Conservation (phyloP, 371 early-diverging fungal species). For the Mortierella sp. region DNA sequence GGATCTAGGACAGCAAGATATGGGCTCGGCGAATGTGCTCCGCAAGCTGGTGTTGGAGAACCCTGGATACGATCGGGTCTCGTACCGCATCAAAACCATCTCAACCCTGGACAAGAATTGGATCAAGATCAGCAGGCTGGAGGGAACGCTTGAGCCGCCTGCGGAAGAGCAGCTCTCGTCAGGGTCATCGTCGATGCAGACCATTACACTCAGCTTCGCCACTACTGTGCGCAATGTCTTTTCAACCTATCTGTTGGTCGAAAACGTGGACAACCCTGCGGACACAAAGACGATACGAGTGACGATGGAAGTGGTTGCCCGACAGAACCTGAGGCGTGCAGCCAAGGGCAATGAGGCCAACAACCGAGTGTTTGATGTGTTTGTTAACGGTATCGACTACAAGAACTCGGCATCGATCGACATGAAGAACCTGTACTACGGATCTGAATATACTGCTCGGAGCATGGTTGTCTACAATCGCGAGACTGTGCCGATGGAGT, state of each 20-base stretch:
- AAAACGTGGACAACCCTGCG: conserved; percentile 73
- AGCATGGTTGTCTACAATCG: conserved; percentile 76
- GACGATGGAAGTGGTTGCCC: conserved; percentile 75
- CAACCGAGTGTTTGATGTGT: conserved; percentile 75
- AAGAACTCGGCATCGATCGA: conserved; percentile 61
- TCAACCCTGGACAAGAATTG: conserved; percentile 64
- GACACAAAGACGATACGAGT: conserved; percentile 76
- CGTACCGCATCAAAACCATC: conserved; percentile 68
- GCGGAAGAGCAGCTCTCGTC: conserved; percentile 27
- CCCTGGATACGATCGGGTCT: conserved; percentile 57
- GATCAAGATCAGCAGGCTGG: conserved; percentile 70
- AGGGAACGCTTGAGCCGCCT: conserved; percentile 69
- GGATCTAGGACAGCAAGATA: conserved; percentile 81
- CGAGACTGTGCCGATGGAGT: conserved; percentile 76
- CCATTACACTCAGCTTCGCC: conserved; percentile 65
- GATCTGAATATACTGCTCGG: conserved; percentile 70
- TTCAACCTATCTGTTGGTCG: conserved; percentile 72
- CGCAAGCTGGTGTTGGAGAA: conserved; percentile 73
- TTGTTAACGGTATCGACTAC: conserved; percentile 65
- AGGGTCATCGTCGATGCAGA: conserved; percentile 51
- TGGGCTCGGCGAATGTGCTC: conserved; percentile 59
- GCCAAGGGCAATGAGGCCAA: conserved; percentile 42
- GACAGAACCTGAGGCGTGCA: conserved; percentile 66
- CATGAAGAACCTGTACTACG: conserved; percentile 74
- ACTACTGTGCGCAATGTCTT: conserved; percentile 67